A percentile compares a stretch with the other conserved stretches of the same genome.
phyloP scores from a whole-genome alignment of 306 rosid species.

The Glycine soja region DNA sequence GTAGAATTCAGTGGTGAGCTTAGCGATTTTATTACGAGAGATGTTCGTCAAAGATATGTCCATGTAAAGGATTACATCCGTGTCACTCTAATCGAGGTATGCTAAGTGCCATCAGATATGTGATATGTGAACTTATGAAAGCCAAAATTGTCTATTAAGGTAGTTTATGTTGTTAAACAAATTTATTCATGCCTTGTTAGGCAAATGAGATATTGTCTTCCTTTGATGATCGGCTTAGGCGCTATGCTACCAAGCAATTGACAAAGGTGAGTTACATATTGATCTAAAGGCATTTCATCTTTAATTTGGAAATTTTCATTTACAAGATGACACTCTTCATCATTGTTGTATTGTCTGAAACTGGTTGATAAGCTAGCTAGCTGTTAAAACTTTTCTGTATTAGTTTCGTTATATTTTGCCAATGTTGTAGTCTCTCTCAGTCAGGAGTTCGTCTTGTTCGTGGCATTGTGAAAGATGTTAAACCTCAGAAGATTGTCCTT shows the following conservation, averaged over 20 bases:
- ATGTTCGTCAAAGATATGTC: slow-evolving; percentile 74
- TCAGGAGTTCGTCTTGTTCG: slow-evolving; percentile 90
- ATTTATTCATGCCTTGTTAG: slow-evolving; percentile 52
- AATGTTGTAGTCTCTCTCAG: slow-evolving; percentile 58
- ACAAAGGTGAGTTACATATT: slow-evolving; percentile 65
- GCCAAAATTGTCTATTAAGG: not conserved
- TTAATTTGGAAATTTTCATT: not conserved
- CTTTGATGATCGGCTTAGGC: slow-evolving; percentile 79
- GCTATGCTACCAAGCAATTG: slow-evolving; percentile 77
- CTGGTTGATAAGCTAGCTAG: slow-evolving; percentile 4
- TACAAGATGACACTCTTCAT: not conserved
- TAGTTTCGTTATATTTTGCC: slow-evolving; percentile 24
- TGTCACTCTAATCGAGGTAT: slow-evolving; percentile 87
- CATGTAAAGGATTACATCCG: slow-evolving; percentile 80
- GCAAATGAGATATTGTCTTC: slow-evolving; percentile 90
- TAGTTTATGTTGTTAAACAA: slow-evolving; percentile 11
- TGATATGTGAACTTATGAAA: not conserved
- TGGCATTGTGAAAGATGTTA: slow-evolving; percentile 79
- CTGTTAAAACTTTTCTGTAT: slow-evolving; percentile 16
- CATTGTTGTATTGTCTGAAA: not conserved
- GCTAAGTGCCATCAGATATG: slow-evolving; percentile 15
- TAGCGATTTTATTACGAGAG: slow-evolving; percentile 80
- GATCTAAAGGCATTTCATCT: not conserved
- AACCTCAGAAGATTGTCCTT: slow-evolving; percentile 70
- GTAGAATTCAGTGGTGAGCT: slow-evolving; percentile 96